Conservation (phyloP, 2,329 filamentous ascomycete species). For the Chaetomiaceae sp. region DNA sequence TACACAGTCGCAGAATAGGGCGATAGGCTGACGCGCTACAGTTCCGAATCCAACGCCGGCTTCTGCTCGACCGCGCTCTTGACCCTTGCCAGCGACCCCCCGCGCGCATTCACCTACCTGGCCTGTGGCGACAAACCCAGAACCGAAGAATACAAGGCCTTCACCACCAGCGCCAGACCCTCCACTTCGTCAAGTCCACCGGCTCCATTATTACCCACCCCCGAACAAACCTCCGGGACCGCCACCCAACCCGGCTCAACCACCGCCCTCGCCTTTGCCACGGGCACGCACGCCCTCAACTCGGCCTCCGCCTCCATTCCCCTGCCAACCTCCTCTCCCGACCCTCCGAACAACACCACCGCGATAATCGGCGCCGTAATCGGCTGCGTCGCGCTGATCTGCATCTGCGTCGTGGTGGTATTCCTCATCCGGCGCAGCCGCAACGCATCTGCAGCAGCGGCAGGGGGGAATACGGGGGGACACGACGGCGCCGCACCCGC, state of each 20-base stretch:
- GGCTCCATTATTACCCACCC: neutral
- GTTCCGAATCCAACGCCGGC: neutral
- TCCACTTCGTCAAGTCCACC: neutral
- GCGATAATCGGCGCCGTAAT: neutral
- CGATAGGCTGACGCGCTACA: neutral
- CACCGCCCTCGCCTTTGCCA: too few relatives aligned
- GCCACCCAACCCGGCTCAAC: too few relatives aligned
- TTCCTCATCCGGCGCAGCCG: neutral
- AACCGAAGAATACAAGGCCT: neutral
- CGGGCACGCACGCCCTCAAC: too few relatives aligned
- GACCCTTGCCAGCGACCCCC: neutral
- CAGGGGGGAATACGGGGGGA: too few relatives aligned
- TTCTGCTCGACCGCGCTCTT: neutral
- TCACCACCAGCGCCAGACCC: neutral
- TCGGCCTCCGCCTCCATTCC: too few relatives aligned
- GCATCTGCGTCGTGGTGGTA: neutral
- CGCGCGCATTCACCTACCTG: neutral
- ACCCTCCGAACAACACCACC: neutral
- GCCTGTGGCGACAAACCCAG: neutral
- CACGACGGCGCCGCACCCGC: neutral
- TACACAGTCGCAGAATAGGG: too few relatives aligned
- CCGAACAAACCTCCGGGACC: neutral
- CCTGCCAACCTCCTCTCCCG: too few relatives aligned
- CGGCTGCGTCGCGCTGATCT: slow-evolving; percentile 1
- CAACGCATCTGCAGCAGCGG: neutral